Percentiles rank a stretch among this genome's conserved stretches.
phyloP scores from a whole-genome alignment of 306 rosid genomes.

The Potentilla sterilis region DNA sequence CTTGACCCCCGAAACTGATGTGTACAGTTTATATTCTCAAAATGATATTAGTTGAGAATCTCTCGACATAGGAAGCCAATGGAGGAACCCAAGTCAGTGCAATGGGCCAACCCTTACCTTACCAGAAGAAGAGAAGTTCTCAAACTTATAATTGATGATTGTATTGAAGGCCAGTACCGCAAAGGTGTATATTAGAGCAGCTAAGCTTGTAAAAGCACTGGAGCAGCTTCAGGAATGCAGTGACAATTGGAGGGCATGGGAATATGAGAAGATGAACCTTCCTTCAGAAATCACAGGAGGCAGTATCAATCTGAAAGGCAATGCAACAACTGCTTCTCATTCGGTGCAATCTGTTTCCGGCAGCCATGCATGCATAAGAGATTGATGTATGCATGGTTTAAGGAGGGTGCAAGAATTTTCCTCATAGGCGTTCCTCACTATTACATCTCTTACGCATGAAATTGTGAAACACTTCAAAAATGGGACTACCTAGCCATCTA shows the following conservation, averaged over 20 bases:
- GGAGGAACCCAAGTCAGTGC: slow-evolving; percentile 66
- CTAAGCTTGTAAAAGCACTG: slow-evolving; percentile 33
- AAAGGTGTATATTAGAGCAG: slow-evolving; percentile 45
- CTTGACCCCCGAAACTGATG: slow-evolving; percentile 78
- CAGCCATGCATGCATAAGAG: too few relatives aligned
- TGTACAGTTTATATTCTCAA: slow-evolving; percentile 90
- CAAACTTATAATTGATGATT: slow-evolving; percentile 63
- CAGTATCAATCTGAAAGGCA: too few relatives aligned
- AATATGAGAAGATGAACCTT: slow-evolving; percentile 26
- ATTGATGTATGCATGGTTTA: too few relatives aligned
- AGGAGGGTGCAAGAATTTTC: too few relatives aligned
- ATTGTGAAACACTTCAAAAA: too few relatives aligned
- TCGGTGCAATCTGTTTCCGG: too few relatives aligned
- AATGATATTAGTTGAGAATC: slow-evolving; percentile 68
- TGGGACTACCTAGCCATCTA: too few relatives aligned
- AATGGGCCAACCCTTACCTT: slow-evolving; percentile 89
- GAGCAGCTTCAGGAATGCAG: slow-evolving; percentile 2
- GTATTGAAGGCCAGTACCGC: slow-evolving; percentile 72
- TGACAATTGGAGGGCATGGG: slow-evolving; percentile 19
- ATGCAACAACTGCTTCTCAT: too few relatives aligned
- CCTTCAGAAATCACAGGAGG: slow-evolving; percentile 7
- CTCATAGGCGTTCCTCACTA: too few relatives aligned
- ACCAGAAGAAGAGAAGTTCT: slow-evolving; percentile 55
- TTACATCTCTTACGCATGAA: too few relatives aligned
- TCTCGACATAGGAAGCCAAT: slow-evolving; percentile 69